phyloP scores from a whole-genome alignment of 495 filamentous ascomycete genomes.

The Paragyromitra xinjiangensis region DNA sequence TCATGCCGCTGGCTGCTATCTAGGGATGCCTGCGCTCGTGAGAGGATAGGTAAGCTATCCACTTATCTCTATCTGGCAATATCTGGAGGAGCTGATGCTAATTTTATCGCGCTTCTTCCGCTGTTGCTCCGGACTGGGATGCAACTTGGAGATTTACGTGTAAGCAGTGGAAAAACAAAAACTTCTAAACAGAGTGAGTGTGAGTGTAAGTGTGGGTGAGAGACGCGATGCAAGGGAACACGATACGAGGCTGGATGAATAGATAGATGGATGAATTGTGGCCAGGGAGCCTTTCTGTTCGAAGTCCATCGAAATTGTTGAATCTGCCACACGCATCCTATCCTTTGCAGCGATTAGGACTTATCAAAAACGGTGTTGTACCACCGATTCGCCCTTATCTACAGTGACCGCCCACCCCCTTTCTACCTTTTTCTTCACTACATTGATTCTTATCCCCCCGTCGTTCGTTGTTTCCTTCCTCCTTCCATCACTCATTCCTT shows the following conservation, averaged over 20 bases:
- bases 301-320: slow-evolving; percentile 30
- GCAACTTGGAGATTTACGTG: slow-evolving; percentile 29
- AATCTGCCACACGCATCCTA: slow-evolving; percentile 34
- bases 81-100: slow-evolving; percentile 50
- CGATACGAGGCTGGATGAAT: slow-evolving; percentile 31
- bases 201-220: not conserved
- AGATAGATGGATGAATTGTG: slow-evolving; percentile 22
- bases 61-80: slow-evolving; percentile 47
- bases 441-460: slow-evolving; percentile 47
- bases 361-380: slow-evolving; percentile 53
- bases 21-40: slow-evolving; percentile 35
- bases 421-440: slow-evolving; percentile 38
- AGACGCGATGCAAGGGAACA: slow-evolving; percentile 38
- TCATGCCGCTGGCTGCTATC: slow-evolving; percentile 51
- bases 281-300: slow-evolving; percentile 24
- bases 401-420: slow-evolving; percentile 49
- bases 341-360: slow-evolving; percentile 47
- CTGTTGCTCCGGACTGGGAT: slow-evolving; percentile 35
- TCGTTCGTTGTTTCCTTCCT: slow-evolving; percentile 53
- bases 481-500: slow-evolving; percentile 55
- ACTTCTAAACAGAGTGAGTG: slow-evolving; percentile 16
- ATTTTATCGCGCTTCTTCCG: slow-evolving; percentile 50
- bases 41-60: slow-evolving; percentile 38
- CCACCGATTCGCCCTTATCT: slow-evolving; percentile 56
- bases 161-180: slow-evolving; percentile 30